Evolutionary conservation across 768 basidiomycete genomes (phyloP), one percentile per base, ranked within the genome.

Genomic region (Xerocomellus intermedius): DNA sequence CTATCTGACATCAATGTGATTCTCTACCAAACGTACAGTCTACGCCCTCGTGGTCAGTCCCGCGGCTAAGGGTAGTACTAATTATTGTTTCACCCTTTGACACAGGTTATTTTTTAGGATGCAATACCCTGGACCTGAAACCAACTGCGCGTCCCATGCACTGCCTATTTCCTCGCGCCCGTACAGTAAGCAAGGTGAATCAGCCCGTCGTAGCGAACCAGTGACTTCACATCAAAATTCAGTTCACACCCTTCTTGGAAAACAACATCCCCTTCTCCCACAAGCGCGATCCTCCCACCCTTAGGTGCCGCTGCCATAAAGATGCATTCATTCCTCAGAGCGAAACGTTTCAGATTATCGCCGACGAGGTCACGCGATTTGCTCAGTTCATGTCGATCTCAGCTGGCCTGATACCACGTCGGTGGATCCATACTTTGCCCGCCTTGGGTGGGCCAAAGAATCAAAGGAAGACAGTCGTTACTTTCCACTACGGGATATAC

Each of bases 51-150:
- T 55, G 24, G 24, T 30, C 38, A 19, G 16, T 30, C 8, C 37
- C 28, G 55, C 36, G 44, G 55, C 45, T 26, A 19, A 56, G 54
- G 45, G 54, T 26, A 47, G 14, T 22, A 10, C 14, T n/a, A n/a
- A n/a, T 16, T 22, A 22, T 30, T 4, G 39, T 32, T 33, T 33
- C 26, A 16, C 35, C 54, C 54, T 54, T 17, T 19, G 32, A 56
- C 37, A 30, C 54, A 16, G 16, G 14, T 14, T 14, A 12, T 22
- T 16, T 53, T 42, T 37, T 47, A 32, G 41, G 54, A 21, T 36
- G 17, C 24, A 21, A 6, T 38, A 19, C 41, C 48, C 49, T 52
- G 54, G 7, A 48, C 9, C 17, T 21, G 14, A n/a, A n/a, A 30
- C 21, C 33, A 36, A 22, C 21, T 10, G 38, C 12, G 8, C 8